Percentiles rank a stretch among this genome's conserved stretches.
phyloP scores from a whole-genome alignment of 2,329 filamentous ascomycete species.

The Thielaviopsis punctulata region DNA sequence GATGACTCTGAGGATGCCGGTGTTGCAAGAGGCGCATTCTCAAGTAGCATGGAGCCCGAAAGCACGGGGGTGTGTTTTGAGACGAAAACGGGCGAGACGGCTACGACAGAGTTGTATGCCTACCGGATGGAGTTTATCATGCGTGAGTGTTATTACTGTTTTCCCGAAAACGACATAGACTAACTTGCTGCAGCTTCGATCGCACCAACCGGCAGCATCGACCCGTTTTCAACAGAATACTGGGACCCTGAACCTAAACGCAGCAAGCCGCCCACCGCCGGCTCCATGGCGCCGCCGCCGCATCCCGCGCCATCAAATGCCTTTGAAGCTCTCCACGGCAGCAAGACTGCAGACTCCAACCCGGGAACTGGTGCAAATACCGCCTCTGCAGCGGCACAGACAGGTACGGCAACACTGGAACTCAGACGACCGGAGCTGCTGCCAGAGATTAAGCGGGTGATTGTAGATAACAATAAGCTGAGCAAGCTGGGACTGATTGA shows the following conservation, averaged over 20 bases:
- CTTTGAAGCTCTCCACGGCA: constrained; percentile 19
- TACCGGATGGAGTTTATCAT: constrained; percentile 62
- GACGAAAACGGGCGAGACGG: constrained; percentile 30
- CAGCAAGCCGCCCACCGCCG: background rate
- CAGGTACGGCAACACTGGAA: constrained; percentile 21
- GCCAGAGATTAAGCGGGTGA: constrained; percentile 25
- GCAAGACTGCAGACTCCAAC: constrained; percentile 1
- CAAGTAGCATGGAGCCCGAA: constrained; percentile 57
- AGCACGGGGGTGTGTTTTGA: constrained; percentile 78
- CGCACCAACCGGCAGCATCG: constrained; percentile 40
- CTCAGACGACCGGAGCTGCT: constrained; percentile 19
- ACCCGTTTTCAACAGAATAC: constrained; percentile 71
- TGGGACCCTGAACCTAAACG: constrained; percentile 40
- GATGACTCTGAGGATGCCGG: constrained; percentile 65
- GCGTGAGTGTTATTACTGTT: constrained; percentile 29
- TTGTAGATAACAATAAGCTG: constrained; percentile 23
- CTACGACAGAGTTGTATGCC: constrained; percentile 32
- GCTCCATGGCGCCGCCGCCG: constrained; percentile 14
- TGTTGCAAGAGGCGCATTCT: constrained; percentile 36
- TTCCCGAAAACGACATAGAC: too few species aligned
- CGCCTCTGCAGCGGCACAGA: constrained; percentile 4
- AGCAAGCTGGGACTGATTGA: constrained; percentile 26
- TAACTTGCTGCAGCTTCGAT: constrained; percentile 24
- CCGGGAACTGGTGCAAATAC: background rate
- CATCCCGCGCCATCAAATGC: constrained; percentile 21